A percentile compares a stretch with the other conserved stretches of the same genome.
Conservation (phyloP, 1,284 basidiomycete species). For the Laetiporus sulphureus region DNA sequence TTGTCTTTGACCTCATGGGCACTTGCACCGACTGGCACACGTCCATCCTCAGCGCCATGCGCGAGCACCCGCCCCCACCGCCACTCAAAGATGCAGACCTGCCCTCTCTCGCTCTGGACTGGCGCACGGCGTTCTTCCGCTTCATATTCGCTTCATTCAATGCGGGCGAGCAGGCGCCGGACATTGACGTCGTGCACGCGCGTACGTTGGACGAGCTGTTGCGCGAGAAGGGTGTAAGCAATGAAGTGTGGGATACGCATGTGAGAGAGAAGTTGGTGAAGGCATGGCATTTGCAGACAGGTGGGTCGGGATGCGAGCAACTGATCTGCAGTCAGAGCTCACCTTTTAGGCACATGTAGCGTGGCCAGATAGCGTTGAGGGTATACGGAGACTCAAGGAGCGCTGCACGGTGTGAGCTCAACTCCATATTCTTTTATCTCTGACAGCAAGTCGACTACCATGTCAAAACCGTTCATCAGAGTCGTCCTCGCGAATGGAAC, state of each 20-base stretch:
- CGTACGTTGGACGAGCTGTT: conserved; percentile 2
- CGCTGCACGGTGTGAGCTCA: conserved; percentile 4
- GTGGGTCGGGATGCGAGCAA: neutral
- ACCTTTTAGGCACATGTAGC: too few relatives aligned
- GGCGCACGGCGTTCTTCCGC: conserved; percentile 3
- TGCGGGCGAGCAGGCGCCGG: conserved; percentile 1
- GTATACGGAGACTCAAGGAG: conserved; percentile 3
- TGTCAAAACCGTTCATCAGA: neutral
- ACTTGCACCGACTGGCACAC: conserved; percentile 6
- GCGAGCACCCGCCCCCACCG: neutral
- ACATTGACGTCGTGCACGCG: conserved; percentile 2
- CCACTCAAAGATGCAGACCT: conserved; percentile 1
- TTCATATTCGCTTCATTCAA: conserved; percentile 2
- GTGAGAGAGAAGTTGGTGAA: neutral
- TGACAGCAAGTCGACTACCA: too few relatives aligned
- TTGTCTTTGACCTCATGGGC: conserved; percentile 7
- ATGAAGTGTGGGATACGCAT: conserved; percentile 1
- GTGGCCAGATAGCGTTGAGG: conserved; percentile 4
- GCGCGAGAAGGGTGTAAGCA: neutral
- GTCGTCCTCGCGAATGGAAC: conserved; percentile 6
- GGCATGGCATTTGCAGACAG: conserved; percentile 1
- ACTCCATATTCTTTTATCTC: neutral
- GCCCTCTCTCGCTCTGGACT: neutral
- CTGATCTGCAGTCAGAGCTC: too few relatives aligned
- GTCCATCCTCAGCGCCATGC: conserved; percentile 4